These are phyloP conservation scores for Jaminaea rosea DNA, from an alignment of 1,284 basidiomycete genomes.

Conservation along the genomic window DNA sequence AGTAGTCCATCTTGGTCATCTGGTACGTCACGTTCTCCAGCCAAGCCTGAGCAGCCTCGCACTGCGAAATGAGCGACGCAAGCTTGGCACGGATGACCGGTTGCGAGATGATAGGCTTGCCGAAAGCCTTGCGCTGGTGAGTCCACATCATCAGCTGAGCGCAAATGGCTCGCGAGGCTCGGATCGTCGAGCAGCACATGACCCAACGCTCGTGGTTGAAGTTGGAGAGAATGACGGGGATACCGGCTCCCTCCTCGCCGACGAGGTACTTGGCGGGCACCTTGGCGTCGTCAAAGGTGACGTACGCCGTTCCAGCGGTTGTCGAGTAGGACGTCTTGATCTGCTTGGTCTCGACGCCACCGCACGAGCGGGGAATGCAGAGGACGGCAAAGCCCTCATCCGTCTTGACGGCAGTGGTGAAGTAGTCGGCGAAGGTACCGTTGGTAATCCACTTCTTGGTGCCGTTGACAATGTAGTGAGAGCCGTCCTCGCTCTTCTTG, in stretches of 20 bases:
- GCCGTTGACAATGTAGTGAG: conserved; percentile 51
- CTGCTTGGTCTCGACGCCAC: conserved; percentile 66
- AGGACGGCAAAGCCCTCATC: conserved; percentile 77
- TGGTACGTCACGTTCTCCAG: conserved; percentile 81
- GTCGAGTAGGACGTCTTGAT: conserved; percentile 57
- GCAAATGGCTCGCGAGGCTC: conserved; percentile 49
- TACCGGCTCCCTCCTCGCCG: conserved; percentile 70
- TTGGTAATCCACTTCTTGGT: conserved; percentile 78
- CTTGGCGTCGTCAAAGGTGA: conserved; percentile 78
- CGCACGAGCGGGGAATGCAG: conserved; percentile 54
- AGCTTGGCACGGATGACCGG: conserved; percentile 76
- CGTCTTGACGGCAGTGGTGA: conserved; percentile 49
- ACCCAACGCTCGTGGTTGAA: conserved; percentile 54
- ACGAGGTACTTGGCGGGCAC: conserved; percentile 79
- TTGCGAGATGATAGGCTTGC: conserved; percentile 63
- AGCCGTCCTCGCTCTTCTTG: conserved; percentile 68
- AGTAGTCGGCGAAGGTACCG: conserved; percentile 56
- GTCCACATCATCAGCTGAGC: conserved; percentile 44
- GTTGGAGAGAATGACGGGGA: conserved; percentile 60
- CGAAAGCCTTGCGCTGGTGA: conserved; percentile 45
- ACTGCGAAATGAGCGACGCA: conserved; percentile 72
- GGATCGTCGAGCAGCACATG: conserved; percentile 63
- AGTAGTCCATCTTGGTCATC: conserved; percentile 70
- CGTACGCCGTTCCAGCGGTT: conserved; percentile 60
- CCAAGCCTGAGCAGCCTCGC: conserved; percentile 76